These are phyloP conservation scores for Zasmidium angulare DNA, from an alignment of 2,329 filamentous ascomycete genomes.

Conservation along the genomic window DNA sequence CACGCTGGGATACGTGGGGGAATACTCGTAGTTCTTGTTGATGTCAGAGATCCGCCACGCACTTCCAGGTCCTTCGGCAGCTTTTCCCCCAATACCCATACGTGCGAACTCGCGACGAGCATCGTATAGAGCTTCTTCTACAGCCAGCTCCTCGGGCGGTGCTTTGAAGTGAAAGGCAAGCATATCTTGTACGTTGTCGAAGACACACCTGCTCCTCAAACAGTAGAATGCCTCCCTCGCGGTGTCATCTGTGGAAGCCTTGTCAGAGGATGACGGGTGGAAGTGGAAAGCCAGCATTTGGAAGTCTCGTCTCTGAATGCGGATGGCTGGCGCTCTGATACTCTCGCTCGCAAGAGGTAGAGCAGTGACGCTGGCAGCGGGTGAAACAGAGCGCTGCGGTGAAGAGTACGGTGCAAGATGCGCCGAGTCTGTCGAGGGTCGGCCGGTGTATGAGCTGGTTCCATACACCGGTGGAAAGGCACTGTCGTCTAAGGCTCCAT, in stretches of 20 bases:
- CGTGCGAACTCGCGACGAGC: slow-evolving; percentile 80
- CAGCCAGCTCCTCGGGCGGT: slow-evolving; percentile 62
- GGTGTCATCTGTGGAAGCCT: slow-evolving; percentile 27
- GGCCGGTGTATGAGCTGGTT: slow-evolving; percentile 21
- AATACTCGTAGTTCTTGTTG: slow-evolving; percentile 88
- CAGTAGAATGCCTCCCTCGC: slow-evolving; percentile 86
- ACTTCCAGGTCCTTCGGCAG: slow-evolving; percentile 55
- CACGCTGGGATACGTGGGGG: slow-evolving; percentile 84
- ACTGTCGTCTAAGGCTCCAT: slow-evolving; percentile 18
- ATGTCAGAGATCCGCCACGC: slow-evolving; percentile 90
- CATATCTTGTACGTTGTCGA: slow-evolving; percentile 81
- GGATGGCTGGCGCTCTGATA: slow-evolving; percentile 72
- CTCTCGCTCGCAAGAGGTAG: slow-evolving; percentile 37
- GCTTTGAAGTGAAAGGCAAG: slow-evolving; percentile 87
- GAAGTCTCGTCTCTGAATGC: slow-evolving; percentile 89
- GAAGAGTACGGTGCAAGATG: slow-evolving; percentile 24
- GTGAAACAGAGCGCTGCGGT: slow-evolving; percentile 25
- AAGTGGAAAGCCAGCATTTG: slow-evolving; percentile 93
- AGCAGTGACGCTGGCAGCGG: slow-evolving; percentile 50
- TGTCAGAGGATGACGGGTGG: slow-evolving; percentile 59
- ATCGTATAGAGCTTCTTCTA: slow-evolving; percentile 81
- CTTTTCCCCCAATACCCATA: slow-evolving; percentile 82
- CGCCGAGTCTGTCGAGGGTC: slow-evolving; percentile 32
- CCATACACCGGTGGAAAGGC: slow-evolving; percentile 33
- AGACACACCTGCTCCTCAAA: slow-evolving; percentile 74